phyloP scores from a whole-genome alignment of 306 rosid genomes.

The Casuarina equisetifolia region DNA sequence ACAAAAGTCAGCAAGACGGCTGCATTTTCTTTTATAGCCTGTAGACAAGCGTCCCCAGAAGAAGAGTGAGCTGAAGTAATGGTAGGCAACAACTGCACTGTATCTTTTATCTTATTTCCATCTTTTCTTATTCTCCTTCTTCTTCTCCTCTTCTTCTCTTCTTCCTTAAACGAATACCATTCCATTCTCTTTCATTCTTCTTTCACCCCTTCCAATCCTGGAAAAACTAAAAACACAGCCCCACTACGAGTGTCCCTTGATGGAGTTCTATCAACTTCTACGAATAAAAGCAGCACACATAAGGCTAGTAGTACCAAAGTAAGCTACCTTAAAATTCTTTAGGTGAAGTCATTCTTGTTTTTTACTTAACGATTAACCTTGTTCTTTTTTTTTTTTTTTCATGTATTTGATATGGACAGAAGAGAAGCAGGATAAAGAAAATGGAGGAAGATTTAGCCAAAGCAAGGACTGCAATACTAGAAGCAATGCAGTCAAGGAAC shows the following conservation, averaged over 20 bases:
- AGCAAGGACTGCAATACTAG: constrained; percentile 44
- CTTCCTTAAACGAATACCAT: constrained; percentile 4
- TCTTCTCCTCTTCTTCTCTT: constrained; percentile 2
- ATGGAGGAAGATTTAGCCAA: constrained; percentile 41
- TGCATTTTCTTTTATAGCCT: background rate
- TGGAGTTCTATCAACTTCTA: constrained; percentile 11
- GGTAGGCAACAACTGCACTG: constrained; percentile 20
- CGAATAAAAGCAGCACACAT: constrained; percentile 2
- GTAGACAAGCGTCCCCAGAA: background rate
- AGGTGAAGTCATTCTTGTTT: background rate
- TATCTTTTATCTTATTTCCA: background rate
- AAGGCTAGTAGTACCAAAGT: constrained; percentile 9
- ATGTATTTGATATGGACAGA: constrained; percentile 10
- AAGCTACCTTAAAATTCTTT: background rate
- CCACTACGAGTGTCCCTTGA: constrained; percentile 3
- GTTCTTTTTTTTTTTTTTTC: background rate
- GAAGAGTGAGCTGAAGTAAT: constrained; percentile 10
- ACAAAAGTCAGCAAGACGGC: background rate
- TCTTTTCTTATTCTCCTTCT: constrained; percentile 14
- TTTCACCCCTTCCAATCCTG: background rate
- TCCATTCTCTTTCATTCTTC: constrained; percentile 16
- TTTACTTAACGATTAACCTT: background rate
- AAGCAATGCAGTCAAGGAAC: constrained; percentile 30
- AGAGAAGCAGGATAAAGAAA: constrained; percentile 19
- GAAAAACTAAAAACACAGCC: constrained; percentile 15